A percentile compares a stretch with the other conserved stretches of the same genome.
These are phyloP conservation scores for Phytophthora syringae DNA, from an alignment of 352 stramenopile genomes.

Conservation along the genomic window DNA sequence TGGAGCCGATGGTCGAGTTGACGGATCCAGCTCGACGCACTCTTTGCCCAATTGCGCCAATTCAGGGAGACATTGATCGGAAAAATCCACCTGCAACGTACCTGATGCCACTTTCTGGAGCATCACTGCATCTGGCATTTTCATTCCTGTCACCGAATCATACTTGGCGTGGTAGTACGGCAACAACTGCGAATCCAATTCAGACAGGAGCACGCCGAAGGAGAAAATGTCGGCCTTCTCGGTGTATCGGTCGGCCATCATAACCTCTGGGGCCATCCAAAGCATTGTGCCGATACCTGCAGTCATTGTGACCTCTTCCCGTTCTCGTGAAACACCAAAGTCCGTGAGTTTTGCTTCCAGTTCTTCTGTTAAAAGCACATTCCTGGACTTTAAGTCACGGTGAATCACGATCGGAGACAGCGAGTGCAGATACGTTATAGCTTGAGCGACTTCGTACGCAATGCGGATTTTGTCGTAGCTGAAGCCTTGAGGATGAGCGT, in stretches of 20 bases:
- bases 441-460: neutral
- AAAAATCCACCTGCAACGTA: too few species aligned
- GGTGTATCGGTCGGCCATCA: slow-evolving; percentile 31
- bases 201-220: too few species aligned
- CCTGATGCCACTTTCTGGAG: slow-evolving; percentile 22
- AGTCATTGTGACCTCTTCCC: slow-evolving; percentile 18
- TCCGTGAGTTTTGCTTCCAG: slow-evolving; percentile 17
- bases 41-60: too few species aligned
- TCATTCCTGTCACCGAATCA: too few species aligned
- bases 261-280: too few species aligned
- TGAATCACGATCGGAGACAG: slow-evolving; percentile 20
- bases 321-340: slow-evolving; percentile 14
- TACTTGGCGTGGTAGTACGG: too few species aligned
- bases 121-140: slow-evolving; percentile 24
- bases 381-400: slow-evolving; percentile 26
- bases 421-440: slow-evolving; percentile 3
- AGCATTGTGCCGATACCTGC: slow-evolving; percentile 20
- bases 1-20: too few species aligned
- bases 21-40: too few species aligned
- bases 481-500: slow-evolving; percentile 1
- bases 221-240: too few species aligned
- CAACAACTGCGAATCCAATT: too few species aligned
- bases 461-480: slow-evolving; percentile 1
- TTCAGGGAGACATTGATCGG: neutral
- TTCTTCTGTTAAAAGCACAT: neutral